Conservation (phyloP, 257 asterid genomes). For the Plantago ovata region DNA sequence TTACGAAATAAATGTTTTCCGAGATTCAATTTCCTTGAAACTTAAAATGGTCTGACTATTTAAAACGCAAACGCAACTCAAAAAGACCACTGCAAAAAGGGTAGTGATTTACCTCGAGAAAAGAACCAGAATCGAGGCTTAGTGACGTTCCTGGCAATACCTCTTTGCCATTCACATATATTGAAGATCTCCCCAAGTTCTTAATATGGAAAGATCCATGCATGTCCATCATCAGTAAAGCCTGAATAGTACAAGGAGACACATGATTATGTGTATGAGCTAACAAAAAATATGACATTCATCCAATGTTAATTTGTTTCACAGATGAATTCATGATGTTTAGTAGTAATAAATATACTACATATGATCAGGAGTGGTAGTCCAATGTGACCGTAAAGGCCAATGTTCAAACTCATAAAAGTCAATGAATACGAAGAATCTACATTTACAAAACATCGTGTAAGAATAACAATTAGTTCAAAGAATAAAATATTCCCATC, state of each 20-base stretch:
- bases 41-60: neutral
- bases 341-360: conserved; percentile 5
- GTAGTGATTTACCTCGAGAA: conserved; percentile 56
- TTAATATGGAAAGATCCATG: conserved; percentile 47
- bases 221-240: conserved; percentile 45
- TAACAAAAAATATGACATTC: neutral
- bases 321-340: neutral
- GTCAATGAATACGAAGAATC: no score
- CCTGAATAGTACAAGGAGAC: conserved; percentile 35
- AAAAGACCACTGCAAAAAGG: no score
- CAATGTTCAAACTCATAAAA: no score
- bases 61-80: no score
- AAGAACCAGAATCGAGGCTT: conserved; percentile 45
- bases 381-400: no score
- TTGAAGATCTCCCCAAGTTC: conserved; percentile 48
- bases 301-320: conserved; percentile 8
- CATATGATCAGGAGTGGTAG: neutral
- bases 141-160: conserved; percentile 30
- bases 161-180: conserved; percentile 42
- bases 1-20: no score
- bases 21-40: no score
- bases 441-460: no score
- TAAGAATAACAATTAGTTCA: no score
- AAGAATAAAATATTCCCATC: no score
- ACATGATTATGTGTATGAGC: neutral